Conservation (phyloP, 169 alveolate species). For the Plasmodium gallinaceum region DNA sequence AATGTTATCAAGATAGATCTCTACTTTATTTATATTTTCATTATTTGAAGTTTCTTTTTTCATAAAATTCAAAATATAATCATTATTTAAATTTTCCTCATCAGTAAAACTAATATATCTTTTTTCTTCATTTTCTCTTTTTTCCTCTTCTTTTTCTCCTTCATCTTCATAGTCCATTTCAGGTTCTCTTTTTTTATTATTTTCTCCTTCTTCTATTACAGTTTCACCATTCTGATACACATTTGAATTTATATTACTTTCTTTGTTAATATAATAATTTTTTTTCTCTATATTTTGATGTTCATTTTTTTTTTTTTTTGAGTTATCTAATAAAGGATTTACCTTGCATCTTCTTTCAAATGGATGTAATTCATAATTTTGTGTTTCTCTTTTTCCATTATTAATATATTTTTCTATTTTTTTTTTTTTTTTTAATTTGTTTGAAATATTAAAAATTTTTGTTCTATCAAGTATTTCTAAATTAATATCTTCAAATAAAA, state of each 20-base stretch:
- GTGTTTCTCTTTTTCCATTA: neutral
- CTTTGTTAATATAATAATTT: neutral
- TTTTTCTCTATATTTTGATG: neutral
- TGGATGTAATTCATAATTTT: neutral
- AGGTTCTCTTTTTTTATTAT: neutral
- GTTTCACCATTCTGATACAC: neutral
- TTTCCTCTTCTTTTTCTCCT: neutral
- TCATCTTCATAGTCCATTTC: too few relatives aligned
- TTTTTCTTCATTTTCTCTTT: neutral
- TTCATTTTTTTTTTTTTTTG: neutral
- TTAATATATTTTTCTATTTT: neutral
- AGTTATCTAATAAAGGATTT: neutral
- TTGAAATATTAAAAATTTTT: neutral
- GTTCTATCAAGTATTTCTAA: slow-evolving; percentile 1
- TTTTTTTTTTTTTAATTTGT: neutral
- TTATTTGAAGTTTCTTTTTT: neutral
- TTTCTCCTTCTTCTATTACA: neutral
- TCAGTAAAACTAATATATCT: neutral
- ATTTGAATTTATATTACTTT: neutral
- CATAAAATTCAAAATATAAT: neutral
- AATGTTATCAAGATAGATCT: slow-evolving; percentile 42
- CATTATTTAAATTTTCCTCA: neutral
- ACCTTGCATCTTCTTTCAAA: neutral
- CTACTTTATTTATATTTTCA: neutral
- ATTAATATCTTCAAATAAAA: slow-evolving; percentile 17